phyloP scores from a whole-genome alignment of 2,329 filamentous ascomycete genomes.

The Xylariaceae sp. region DNA sequence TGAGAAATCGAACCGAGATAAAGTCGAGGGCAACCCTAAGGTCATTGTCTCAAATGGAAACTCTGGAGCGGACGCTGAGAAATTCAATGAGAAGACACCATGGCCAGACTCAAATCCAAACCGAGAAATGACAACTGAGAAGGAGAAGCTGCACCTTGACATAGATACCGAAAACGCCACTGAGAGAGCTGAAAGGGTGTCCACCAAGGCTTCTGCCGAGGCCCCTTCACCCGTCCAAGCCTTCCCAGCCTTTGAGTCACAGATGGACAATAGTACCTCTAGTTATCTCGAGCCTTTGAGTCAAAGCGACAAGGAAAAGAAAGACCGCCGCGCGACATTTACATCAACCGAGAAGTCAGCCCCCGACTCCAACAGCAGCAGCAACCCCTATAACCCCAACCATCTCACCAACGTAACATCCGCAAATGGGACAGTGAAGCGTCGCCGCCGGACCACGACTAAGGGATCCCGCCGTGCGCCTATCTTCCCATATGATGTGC shows the following conservation, averaged over 20 bases:
- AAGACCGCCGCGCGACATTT: slow-evolving; percentile 53
- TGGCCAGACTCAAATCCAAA: slow-evolving; percentile 5
- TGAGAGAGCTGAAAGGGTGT: slow-evolving; percentile 1
- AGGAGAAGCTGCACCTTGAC: slow-evolving; percentile 11
- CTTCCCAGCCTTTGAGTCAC: slow-evolving; percentile 45
- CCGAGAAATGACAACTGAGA: slow-evolving; percentile 6
- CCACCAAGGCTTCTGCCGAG: slow-evolving; percentile 25
- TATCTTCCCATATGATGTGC: slow-evolving; percentile 66
- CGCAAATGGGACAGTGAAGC: slow-evolving; percentile 43
- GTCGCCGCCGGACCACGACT: slow-evolving; percentile 65
- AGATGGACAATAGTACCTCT: slow-evolving; percentile 19
- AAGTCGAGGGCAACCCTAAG: slow-evolving; percentile 14
- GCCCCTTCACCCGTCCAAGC: slow-evolving; percentile 38
- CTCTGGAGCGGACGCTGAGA: slow-evolving; percentile 4
- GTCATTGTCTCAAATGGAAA: slow-evolving; percentile 13
- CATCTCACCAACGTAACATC: slow-evolving; percentile 1
- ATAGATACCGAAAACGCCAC: slow-evolving; percentile 18
- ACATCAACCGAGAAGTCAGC: slow-evolving; percentile 47
- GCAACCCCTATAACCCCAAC: slow-evolving; percentile 28
- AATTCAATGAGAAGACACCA: slow-evolving; percentile 19
- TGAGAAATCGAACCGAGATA: slow-evolving; percentile 11
- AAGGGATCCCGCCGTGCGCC: slow-evolving; percentile 63
- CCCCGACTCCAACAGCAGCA: slow-evolving; percentile 27
- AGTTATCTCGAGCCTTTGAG: slow-evolving; percentile 7
- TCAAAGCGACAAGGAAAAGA: slow-evolving; percentile 28